Evolutionary conservation across 805 yeast species (phyloP), one percentile per base, ranked within the genome.

Genomic region (Candida rishiriensis): DNA sequence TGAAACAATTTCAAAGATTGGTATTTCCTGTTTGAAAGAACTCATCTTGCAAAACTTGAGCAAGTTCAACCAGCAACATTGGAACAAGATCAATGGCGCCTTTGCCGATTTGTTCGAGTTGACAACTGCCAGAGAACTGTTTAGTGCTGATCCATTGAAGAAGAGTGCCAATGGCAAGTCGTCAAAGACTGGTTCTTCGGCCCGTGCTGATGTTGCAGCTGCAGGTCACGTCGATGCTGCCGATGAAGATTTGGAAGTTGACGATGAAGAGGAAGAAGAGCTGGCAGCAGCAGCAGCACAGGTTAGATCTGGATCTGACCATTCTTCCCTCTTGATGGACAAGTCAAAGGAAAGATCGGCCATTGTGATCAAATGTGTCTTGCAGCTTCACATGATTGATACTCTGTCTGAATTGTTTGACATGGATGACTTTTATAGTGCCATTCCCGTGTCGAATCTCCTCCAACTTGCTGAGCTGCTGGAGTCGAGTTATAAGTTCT

Each of bases 1-100:
- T 61, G 99, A 93, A 57, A 90, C 98, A 0, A 89, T 95, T 55
- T 95, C 97, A 0, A 76, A 96, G 55, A 91, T 91, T 52, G 99
- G 99, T 30, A 78, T 95, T 57, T 79, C 91, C 9, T 90, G 99
- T 61, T 72, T 93, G 46, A 84, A 85, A 53, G 85, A 83, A 51
- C 71, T 93, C 48, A 75, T 93, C 45, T 66, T 82, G n/a, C 85
- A 85, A 50, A 95, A 93, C 59, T 77, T 82, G 52, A 54, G 64
- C 9, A 80, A 79, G 55, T 88, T 93, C 58, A 61, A 65, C 16
- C 72, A 67, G 10, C 66, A 66, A 7, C 91, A 95, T 54, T 93
- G 99, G 99, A 67, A 66, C 10, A 69, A 78, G 56, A 70, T 90
- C 15, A 81, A 81, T 12, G 71, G 63, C 2, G 80, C 88, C 1